phyloP scores from a whole-genome alignment of 352 stramenopile genomes.

The Thalassiosira hispida region DNA sequence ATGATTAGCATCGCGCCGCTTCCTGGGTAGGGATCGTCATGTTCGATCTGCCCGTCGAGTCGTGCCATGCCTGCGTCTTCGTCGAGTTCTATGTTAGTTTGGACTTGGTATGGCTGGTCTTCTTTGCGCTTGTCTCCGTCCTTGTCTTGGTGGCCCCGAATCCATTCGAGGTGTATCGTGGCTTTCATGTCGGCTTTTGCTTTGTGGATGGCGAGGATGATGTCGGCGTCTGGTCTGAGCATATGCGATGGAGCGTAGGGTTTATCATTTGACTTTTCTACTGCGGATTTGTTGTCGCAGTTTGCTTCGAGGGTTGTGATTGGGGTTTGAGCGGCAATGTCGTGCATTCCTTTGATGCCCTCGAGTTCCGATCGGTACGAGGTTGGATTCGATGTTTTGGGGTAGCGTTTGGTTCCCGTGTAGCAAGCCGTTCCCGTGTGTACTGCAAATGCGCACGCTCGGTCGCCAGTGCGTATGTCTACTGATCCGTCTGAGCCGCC shows the following conservation, averaged over 20 bases:
- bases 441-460: no score
- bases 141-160: not conserved
- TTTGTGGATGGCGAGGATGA: conserved; percentile 1
- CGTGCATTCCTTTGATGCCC: not conserved
- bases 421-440: not conserved
- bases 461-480: no score
- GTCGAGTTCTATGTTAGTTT: not conserved
- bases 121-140: not conserved
- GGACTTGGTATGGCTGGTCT: not conserved
- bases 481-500: no score
- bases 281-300: not conserved
- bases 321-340: not conserved
- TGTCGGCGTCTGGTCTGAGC: not conserved
- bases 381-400: not conserved
- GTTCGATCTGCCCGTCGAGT: no score
- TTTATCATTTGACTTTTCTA: not conserved
- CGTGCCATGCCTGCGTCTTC: not conserved
- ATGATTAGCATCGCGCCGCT: not conserved
- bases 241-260: not conserved
- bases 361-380: not conserved
- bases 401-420: not conserved
- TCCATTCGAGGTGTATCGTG: not conserved
- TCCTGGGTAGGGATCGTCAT: no score
- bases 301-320: not conserved
- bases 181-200: not conserved